phyloP scores from a whole-genome alignment of 2,329 filamentous ascomycete species.

The Celoporthe dispersa region DNA sequence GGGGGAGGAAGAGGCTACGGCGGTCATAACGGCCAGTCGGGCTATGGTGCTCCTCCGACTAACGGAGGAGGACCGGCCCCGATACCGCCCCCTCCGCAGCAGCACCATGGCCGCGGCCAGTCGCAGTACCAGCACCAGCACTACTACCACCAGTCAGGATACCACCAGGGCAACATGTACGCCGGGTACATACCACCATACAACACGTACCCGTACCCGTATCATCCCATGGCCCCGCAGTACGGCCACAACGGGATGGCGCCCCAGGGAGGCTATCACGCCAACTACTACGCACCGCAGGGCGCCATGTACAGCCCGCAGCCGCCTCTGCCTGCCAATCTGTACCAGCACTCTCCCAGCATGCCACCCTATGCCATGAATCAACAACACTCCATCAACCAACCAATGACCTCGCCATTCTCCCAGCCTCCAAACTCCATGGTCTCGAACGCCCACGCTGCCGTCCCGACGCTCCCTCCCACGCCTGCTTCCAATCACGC shows the following conservation, averaged over 20 bases:
- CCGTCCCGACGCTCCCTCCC: conserved; percentile 47
- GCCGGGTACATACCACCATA: conserved; percentile 57
- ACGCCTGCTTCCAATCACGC: conserved; percentile 60
- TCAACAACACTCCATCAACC: conserved; percentile 7
- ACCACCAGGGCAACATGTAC: conserved; percentile 48
- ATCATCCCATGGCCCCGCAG: conserved; percentile 57
- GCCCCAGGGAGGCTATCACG: conserved; percentile 51
- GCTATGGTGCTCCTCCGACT: conserved; percentile 28
- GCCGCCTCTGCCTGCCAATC: conserved; percentile 47
- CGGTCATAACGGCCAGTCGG: conserved; percentile 21
- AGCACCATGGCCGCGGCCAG: conserved; percentile 30
- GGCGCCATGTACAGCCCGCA: conserved; percentile 49
- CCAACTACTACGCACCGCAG: conserved; percentile 52
- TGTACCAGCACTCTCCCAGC: conserved; percentile 52
- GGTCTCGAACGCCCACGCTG: conserved; percentile 46
- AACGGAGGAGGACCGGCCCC: conserved; percentile 23
- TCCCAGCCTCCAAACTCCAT: conserved; percentile 43
- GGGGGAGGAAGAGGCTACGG: conserved; percentile 34
- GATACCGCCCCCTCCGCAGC: conserved; percentile 19
- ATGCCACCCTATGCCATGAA: conserved; percentile 40
- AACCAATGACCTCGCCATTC: conserved; percentile 11
- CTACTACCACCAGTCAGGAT: conserved; percentile 43
- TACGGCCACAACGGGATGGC: conserved; percentile 60
- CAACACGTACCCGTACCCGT: conserved; percentile 49
- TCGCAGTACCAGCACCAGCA: conserved; percentile 38